These are phyloP conservation scores for Helianthus tuberosus DNA, from an alignment of 129 eudicot genomes.

Conservation along the genomic window DNA sequence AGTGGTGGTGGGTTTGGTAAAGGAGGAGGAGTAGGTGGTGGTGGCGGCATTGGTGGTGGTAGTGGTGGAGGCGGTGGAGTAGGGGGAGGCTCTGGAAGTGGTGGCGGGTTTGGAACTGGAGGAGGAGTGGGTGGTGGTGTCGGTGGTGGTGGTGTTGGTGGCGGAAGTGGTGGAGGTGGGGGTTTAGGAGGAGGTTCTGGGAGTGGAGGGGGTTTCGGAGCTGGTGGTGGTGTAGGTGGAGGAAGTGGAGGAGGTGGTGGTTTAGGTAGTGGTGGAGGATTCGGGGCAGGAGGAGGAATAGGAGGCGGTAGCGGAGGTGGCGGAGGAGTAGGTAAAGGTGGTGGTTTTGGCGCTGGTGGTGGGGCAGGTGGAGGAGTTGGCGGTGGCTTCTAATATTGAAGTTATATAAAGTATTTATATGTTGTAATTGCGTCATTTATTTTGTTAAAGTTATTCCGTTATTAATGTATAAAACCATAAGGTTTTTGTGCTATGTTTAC, in stretches of 20 bases:
- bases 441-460: not conserved
- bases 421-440: not conserved
- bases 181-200: constrained; percentile 24
- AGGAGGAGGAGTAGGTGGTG: constrained; percentile 31
- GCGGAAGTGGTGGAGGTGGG: constrained; percentile 9
- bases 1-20: constrained; percentile 28
- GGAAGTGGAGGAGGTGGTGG: constrained; percentile 27
- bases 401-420: not conserved
- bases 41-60: constrained; percentile 8
- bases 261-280: constrained; percentile 22
- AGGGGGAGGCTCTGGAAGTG: not conserved
- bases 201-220: constrained; percentile 24
- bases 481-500: constrained; percentile 1
- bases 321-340: constrained; percentile 10
- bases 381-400: constrained; percentile 29
- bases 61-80: constrained; percentile 20
- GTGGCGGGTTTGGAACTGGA: constrained; percentile 9
- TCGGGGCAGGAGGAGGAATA: constrained; percentile 35
- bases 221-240: constrained; percentile 21
- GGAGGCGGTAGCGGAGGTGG: constrained; percentile 6
- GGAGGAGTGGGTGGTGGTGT: constrained; percentile 22
- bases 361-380: constrained; percentile 20
- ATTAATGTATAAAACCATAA: not conserved
- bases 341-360: not conserved
- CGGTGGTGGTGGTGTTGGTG: constrained; percentile 10